These are phyloP conservation scores for Coleophoma cylindrospora DNA, from an alignment of 2,329 filamentous ascomycete genomes.

Conservation along the genomic window DNA sequence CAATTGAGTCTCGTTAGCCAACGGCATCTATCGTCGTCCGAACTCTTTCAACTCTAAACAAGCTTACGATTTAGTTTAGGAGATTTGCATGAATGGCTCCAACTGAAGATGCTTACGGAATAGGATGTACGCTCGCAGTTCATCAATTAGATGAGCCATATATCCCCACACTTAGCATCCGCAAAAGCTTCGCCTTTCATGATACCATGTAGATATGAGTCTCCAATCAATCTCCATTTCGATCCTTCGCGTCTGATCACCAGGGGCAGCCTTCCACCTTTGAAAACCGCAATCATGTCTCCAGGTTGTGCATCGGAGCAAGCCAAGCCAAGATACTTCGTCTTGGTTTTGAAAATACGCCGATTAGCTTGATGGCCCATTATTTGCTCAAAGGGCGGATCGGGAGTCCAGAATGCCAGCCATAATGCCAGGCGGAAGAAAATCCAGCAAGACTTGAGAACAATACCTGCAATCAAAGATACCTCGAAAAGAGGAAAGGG, in stretches of 20 bases:
- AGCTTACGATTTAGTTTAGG: too few relatives aligned
- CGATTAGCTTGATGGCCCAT: background rate
- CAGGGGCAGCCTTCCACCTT: background rate
- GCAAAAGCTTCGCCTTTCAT: slow-evolving; percentile 9
- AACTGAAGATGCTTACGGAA: too few relatives aligned
- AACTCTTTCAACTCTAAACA: too few relatives aligned
- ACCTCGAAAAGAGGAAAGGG: background rate
- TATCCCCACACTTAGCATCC: background rate
- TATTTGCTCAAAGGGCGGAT: background rate
- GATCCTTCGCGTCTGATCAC: background rate
- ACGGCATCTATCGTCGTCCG: too few relatives aligned
- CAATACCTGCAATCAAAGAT: background rate
- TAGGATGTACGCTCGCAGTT: too few relatives aligned
- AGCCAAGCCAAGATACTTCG: background rate
- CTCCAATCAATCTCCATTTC: background rate
- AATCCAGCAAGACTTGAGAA: background rate
- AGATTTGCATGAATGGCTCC: too few relatives aligned
- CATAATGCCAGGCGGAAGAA: background rate
- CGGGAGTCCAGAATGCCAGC: background rate
- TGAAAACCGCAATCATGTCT: background rate
- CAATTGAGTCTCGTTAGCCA: too few relatives aligned
- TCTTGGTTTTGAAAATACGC: background rate
- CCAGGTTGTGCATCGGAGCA: background rate
- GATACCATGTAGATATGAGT: background rate
- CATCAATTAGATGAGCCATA: background rate